Evolutionary conservation across 371 early-diverging fungal species (phyloP).

Genomic region (Rhizopus sp.): DNA sequence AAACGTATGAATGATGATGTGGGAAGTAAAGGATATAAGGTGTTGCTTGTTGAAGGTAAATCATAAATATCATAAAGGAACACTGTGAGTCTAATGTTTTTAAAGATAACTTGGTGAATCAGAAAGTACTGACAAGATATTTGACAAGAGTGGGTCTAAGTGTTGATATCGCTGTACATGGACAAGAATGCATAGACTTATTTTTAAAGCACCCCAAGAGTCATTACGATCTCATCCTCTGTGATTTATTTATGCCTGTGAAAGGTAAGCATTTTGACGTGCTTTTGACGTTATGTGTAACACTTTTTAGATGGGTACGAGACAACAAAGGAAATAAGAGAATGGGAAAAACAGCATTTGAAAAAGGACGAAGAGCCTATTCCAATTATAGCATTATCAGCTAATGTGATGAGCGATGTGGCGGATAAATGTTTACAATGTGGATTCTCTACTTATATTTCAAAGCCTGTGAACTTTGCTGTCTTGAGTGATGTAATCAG

Average conservation of each 20-base stretch:
- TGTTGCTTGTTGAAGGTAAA: constrained; percentile 57
- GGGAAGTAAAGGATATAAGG: constrained; percentile 50
- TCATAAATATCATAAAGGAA: background rate
- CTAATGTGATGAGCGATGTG: constrained; percentile 70
- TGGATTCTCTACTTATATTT: constrained; percentile 64
- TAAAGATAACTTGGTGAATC: constrained; percentile 61
- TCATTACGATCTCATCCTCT: constrained; percentile 56
- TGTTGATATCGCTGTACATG: constrained; percentile 58
- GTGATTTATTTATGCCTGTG: constrained; percentile 69
- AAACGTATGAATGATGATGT: constrained; percentile 56
- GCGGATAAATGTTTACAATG: constrained; percentile 53
- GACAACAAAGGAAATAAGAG: constrained; percentile 60
- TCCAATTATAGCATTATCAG: constrained; percentile 65
- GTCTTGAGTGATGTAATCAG: constrained; percentile 62
- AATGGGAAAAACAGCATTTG: constrained; percentile 53
- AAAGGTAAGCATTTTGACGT: constrained; percentile 44
- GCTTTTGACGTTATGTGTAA: background rate
- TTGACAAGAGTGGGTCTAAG: constrained; percentile 52
- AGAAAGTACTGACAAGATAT: constrained; percentile 59
- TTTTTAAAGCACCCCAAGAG: constrained; percentile 45
- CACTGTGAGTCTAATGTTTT: background rate
- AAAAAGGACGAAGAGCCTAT: constrained; percentile 35
- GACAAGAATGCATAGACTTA: constrained; percentile 54
- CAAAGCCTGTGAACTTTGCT: constrained; percentile 69
- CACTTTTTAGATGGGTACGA: constrained; percentile 57